These are phyloP conservation scores for Nephelium lappaceum DNA, from an alignment of 345 rosid species.

Conservation along the genomic window DNA sequence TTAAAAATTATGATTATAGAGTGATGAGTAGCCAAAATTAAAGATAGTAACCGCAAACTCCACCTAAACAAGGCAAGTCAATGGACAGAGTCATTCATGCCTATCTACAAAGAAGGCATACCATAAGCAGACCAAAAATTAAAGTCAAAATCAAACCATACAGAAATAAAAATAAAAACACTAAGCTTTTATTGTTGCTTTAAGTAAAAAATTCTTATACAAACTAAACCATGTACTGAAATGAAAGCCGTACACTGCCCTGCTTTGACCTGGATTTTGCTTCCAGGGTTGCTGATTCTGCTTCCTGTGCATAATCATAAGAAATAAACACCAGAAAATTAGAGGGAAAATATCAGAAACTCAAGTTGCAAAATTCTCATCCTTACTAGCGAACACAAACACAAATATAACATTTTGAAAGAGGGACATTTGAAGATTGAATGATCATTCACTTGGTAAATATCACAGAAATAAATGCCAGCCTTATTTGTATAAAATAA, in stretches of 20 bases:
- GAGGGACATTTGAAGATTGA: not conserved
- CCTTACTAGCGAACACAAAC: not conserved
- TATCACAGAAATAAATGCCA: not conserved
- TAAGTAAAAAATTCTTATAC: slow-evolving; percentile 4
- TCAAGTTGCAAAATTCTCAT: not conserved
- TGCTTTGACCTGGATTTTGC: slow-evolving; percentile 78
- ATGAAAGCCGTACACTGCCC: slow-evolving; percentile 71
- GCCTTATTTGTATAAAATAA: too few species aligned
- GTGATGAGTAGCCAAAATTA: not conserved
- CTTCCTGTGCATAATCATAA: slow-evolving; percentile 58
- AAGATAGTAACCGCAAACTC: not conserved
- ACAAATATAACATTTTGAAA: not conserved
- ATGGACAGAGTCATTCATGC: not conserved
- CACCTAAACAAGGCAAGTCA: not conserved
- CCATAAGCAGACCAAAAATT: not conserved
- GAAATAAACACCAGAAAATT: slow-evolving; percentile 24
- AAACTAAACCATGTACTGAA: slow-evolving; percentile 21
- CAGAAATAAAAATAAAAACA: not conserved
- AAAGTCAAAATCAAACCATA: not conserved
- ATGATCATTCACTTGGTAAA: not conserved
- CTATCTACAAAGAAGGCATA: not conserved
- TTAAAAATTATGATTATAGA: not conserved
- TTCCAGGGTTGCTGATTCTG: slow-evolving; percentile 89
- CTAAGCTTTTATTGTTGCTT: not conserved
- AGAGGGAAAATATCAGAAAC: slow-evolving; percentile 4